Conservation (phyloP, 257 asterid species). For the Ophiorrhiza pumila region DNA sequence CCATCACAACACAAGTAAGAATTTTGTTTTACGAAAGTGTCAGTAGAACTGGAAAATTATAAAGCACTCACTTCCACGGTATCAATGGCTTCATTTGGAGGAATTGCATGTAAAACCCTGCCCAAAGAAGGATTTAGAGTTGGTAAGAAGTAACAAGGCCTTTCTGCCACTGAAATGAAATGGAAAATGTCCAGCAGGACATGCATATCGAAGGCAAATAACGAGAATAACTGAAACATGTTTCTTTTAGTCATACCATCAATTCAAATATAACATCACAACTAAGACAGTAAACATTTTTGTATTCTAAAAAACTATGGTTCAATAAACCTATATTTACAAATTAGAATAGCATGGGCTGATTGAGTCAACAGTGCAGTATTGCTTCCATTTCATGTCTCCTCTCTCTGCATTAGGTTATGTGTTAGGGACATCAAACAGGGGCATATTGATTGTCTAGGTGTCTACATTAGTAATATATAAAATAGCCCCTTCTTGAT, state of each 20-base stretch:
- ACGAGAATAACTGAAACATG: neutral
- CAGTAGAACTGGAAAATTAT: slow-evolving; percentile 9
- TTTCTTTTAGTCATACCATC: neutral
- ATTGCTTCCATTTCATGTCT: neutral
- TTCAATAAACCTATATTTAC: neutral
- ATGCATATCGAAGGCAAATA: neutral
- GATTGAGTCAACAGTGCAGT: no score
- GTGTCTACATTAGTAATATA: neutral
- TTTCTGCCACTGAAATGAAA: neutral
- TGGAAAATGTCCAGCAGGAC: neutral
- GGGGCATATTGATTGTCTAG: neutral
- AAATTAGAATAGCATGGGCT: neutral
- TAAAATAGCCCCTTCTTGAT: neutral
- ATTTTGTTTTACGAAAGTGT: neutral
- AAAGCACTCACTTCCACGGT: slow-evolving; percentile 72
- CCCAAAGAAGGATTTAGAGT: slow-evolving; percentile 11
- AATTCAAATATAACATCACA: neutral
- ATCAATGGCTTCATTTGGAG: slow-evolving; percentile 93
- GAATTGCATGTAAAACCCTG: slow-evolving; percentile 96
- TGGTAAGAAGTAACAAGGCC: neutral
- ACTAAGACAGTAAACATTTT: neutral
- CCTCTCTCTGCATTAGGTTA: neutral
- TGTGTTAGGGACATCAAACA: neutral
- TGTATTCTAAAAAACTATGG: neutral
- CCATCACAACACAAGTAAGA: neutral